Percentiles rank a stretch among this genome's conserved stretches.
These are phyloP conservation scores for Symmetrospora coprosmae DNA, from an alignment of 768 basidiomycete genomes.

Conservation along the genomic window DNA sequence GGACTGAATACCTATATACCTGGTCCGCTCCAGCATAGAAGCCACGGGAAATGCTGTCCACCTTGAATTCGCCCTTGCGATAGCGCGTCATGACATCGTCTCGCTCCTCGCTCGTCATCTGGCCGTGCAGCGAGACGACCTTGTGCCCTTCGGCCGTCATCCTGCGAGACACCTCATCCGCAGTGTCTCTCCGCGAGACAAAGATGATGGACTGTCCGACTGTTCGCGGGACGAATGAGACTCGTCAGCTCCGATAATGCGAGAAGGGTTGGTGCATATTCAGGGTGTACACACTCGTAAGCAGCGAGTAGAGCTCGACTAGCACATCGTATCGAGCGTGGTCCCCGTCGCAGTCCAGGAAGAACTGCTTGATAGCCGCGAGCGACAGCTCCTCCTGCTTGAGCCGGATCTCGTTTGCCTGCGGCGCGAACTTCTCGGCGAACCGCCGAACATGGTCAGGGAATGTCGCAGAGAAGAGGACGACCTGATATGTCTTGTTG, in stretches of 20 bases:
- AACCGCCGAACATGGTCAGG: slow-evolving; percentile 83
- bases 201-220: slow-evolving; percentile 98
- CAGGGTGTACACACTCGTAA: slow-evolving; percentile 46
- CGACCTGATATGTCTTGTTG: slow-evolving; percentile 49
- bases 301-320: slow-evolving; percentile 68
- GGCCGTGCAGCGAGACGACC: slow-evolving; percentile 87
- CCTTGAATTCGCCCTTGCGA: slow-evolving; percentile 90
- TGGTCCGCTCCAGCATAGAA: background rate
- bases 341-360: slow-evolving; percentile 85
- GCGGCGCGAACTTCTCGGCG: slow-evolving; percentile 80
- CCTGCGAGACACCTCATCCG: slow-evolving; percentile 75
- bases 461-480: slow-evolving; percentile 97
- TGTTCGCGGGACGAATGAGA: background rate
- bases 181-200: slow-evolving; percentile 83
- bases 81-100: slow-evolving; percentile 87
- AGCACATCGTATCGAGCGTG: slow-evolving; percentile 92
- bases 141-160: slow-evolving; percentile 91
- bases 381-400: slow-evolving; percentile 86
- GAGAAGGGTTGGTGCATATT: background rate
- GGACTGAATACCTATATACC: background rate
- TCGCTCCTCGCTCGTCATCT: slow-evolving; percentile 76
- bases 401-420: slow-evolving; percentile 89
- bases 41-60: slow-evolving; percentile 33
- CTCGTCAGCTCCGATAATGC: background rate
- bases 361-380: slow-evolving; percentile 89